Evolutionary conservation across 345 rosid species (phyloP), one percentile per base, ranked within the genome.

Genomic region (Citrus mangshanensis): DNA sequence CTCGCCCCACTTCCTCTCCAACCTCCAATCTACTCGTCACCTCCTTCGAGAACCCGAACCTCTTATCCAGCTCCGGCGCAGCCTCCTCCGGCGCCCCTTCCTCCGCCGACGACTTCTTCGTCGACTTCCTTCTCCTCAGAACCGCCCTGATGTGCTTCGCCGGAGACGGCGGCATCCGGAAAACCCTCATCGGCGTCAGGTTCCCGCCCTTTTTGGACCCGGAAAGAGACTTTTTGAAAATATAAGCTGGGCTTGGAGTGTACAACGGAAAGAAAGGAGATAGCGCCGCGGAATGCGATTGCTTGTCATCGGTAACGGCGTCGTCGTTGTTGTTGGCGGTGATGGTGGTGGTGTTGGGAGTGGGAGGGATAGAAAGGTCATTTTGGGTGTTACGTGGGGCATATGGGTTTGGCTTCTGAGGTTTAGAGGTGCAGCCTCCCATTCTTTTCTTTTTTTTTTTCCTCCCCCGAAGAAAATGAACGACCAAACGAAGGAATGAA

Each of bases 1-100:
- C 99, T 81, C 99, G 78, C 64, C 99, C 99, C 63, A 94, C 94
- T 81, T 94, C 99, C 40, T 89, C 93, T 37, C 95, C 97, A 12
- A 94, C 68, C 71, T 94, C 99, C 66, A 90, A 68, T 77, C 75
- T 87, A 75, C 89, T 91, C 40, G 74, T 84, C 68, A 97, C 80
- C 77, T 94, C 94, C 77, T 88, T 92, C 0, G 99, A 93, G 67
- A 91, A 97, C 59, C 98, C 98, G 60, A 97, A 97, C 77, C 97
- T 86, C 87, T 93, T 97, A 77, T 97, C 99, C 79, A 97, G 73
- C 73, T 89, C 95, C 54, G 81, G 86, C 9, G 81, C 90, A 1
- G 78, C 84, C 60, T 73, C 89, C 67, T 82, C 92, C 58, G 51
- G 51, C 51, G 79, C 93, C 81, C 81, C 80, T 66, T 78, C 81